Evolutionary conservation across 345 rosid species (phyloP).

Genomic region (Melaleuca alternifolia): DNA sequence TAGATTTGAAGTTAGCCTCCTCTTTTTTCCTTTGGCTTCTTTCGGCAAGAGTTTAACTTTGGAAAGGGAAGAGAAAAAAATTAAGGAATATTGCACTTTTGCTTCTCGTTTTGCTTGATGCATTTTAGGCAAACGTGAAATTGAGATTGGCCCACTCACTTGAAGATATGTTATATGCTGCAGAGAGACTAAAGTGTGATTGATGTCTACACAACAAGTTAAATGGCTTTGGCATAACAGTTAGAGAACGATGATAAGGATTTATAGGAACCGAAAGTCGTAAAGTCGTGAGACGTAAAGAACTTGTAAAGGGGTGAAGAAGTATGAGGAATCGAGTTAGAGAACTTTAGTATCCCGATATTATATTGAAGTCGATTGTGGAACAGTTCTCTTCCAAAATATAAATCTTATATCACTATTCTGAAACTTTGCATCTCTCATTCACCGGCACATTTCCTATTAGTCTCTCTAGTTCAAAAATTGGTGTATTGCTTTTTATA

Average conservation of each 20-base stretch:
- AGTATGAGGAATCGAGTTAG: not conserved
- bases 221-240: not conserved
- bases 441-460: not conserved
- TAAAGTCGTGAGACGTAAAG: not conserved
- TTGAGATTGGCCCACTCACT: not conserved
- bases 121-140: not conserved
- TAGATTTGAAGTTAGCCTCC: not conserved
- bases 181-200: not conserved
- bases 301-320: not conserved
- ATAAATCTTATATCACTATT: not conserved
- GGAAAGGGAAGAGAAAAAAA: not conserved
- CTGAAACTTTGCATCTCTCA: not conserved
- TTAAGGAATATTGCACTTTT: not conserved
- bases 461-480: not conserved
- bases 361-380: not conserved
- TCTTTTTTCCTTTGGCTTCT: not conserved
- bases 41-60: not conserved
- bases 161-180: not conserved
- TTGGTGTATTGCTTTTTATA: not conserved
- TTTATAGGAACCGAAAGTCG: not conserved
- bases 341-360: not conserved
- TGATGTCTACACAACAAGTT: not conserved
- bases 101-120: not conserved
- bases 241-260: not conserved
- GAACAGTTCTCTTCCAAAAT: not conserved